Evolutionary conservation across 305 asterid species (phyloP).

Genomic region (Nicotiana rustica): DNA sequence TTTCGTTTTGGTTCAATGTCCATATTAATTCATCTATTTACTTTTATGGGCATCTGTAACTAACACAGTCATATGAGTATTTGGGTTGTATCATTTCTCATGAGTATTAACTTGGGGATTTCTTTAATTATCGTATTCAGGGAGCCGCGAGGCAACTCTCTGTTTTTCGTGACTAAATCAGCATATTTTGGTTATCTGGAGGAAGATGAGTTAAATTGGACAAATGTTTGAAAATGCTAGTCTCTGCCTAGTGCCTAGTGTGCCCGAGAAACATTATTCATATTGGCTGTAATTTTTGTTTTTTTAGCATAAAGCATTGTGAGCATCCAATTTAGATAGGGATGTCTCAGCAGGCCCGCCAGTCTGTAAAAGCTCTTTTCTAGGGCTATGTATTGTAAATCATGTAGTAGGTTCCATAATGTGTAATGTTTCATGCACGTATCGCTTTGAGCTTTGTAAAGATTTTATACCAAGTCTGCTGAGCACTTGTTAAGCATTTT

Average conservation of each 20-base stretch:
- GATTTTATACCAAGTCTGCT: slow-evolving; percentile 18
- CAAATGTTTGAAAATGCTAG: slow-evolving; percentile 65
- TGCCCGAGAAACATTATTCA: slow-evolving; percentile 59
- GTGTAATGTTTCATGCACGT: slow-evolving; percentile 25
- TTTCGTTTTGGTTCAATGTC: slow-evolving; percentile 25
- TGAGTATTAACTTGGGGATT: slow-evolving; percentile 57
- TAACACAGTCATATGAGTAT: slow-evolving; percentile 23
- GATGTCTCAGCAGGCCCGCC: slow-evolving; percentile 32
- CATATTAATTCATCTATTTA: slow-evolving; percentile 25
- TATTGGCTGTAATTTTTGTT: slow-evolving; percentile 46
- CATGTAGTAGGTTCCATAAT: slow-evolving; percentile 28
- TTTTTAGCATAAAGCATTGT: slow-evolving; percentile 42
- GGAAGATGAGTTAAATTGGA: slow-evolving; percentile 56
- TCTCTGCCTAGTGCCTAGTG: slow-evolving; percentile 44
- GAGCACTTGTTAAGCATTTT: slow-evolving; percentile 1
- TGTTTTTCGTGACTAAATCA: slow-evolving; percentile 48
- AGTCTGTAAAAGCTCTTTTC: slow-evolving; percentile 42
- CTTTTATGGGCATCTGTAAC: slow-evolving; percentile 17
- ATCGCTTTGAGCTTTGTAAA: slow-evolving; percentile 30
- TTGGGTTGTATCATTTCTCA: slow-evolving; percentile 36
- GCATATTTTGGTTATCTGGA: slow-evolving; percentile 50
- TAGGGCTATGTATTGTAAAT: slow-evolving; percentile 33
- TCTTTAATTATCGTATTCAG: slow-evolving; percentile 65
- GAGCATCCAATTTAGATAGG: slow-evolving; percentile 40
- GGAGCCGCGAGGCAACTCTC: slow-evolving; percentile 64